A percentile compares a stretch with the other conserved stretches of the same genome.
phyloP scores from a whole-genome alignment of 495 filamentous ascomycete species.

The Neurospora pannonica region DNA sequence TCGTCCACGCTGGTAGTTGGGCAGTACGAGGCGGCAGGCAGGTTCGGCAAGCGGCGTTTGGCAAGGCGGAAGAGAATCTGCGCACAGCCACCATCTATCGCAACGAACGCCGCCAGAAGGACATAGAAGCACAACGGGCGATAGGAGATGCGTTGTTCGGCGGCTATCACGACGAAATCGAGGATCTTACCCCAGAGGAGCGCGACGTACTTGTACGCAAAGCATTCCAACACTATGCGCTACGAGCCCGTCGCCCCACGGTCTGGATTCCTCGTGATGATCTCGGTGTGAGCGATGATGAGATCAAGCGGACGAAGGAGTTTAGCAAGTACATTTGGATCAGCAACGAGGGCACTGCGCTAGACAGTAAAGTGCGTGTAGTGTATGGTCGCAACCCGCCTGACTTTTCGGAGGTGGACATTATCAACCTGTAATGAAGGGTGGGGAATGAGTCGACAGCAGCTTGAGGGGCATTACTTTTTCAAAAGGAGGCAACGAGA shows the following conservation, averaged over 20 bases:
- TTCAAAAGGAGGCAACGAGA: background rate
- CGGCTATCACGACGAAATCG: slow-evolving; percentile 81
- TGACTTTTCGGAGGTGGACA: slow-evolving; percentile 83
- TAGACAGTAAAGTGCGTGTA: slow-evolving; percentile 78
- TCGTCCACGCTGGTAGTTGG: slow-evolving; percentile 39
- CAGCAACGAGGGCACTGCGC: slow-evolving; percentile 79
- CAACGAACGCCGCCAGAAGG: slow-evolving; percentile 30
- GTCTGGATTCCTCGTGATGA: slow-evolving; percentile 95
- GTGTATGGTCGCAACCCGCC: slow-evolving; percentile 82
- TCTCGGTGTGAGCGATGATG: slow-evolving; percentile 84
- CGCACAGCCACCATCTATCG: slow-evolving; percentile 30
- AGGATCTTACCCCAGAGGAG: slow-evolving; percentile 87
- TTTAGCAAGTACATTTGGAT: slow-evolving; percentile 86
- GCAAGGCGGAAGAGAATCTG: slow-evolving; percentile 28
- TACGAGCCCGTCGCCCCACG: slow-evolving; percentile 75
- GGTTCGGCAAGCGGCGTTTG: slow-evolving; percentile 32
- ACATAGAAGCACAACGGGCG: slow-evolving; percentile 59
- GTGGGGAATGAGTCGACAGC: background rate
- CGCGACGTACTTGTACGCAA: slow-evolving; percentile 77
- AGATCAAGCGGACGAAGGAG: slow-evolving; percentile 65
- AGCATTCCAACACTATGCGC: slow-evolving; percentile 84
- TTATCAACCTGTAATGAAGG: slow-evolving; percentile 62
- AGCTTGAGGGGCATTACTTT: background rate
- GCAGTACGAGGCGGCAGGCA: slow-evolving; percentile 33
- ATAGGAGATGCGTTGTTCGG: slow-evolving; percentile 76